These are phyloP conservation scores for Chenopodium quinoa DNA, from an alignment of 148 eudicot species.

Conservation along the genomic window DNA sequence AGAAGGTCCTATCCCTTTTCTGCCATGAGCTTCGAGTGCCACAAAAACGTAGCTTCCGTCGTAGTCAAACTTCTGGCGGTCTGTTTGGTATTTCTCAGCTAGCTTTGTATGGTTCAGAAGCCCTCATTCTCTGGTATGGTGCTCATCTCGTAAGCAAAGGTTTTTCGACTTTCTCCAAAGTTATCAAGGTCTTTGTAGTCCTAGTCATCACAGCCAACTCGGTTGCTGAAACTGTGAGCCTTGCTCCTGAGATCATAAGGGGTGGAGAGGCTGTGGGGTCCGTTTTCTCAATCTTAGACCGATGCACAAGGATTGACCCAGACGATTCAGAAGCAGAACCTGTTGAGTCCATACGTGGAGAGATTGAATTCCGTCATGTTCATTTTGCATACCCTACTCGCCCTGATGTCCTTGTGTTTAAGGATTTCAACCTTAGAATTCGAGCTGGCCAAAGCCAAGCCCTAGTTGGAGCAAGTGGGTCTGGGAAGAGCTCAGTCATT, in stretches of 20 bases:
- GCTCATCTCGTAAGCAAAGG: slow-evolving; percentile 86
- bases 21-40: slow-evolving; percentile 68
- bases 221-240: slow-evolving; percentile 95
- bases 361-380: slow-evolving; percentile 87
- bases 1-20: slow-evolving; percentile 77
- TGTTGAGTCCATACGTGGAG: slow-evolving; percentile 75
- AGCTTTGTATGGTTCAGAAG: slow-evolving; percentile 86
- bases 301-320: slow-evolving; percentile 71
- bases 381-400: slow-evolving; percentile 92
- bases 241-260: slow-evolving; percentile 92
- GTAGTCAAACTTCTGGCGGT: slow-evolving; percentile 71
- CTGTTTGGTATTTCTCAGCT: slow-evolving; percentile 98
- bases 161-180: slow-evolving; percentile 85
- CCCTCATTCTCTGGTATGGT: slow-evolving; percentile 95
- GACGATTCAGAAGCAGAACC: slow-evolving; percentile 86
- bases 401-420: slow-evolving; percentile 75
- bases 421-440: slow-evolving; percentile 82
- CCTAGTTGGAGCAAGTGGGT: slow-evolving; percentile 94
- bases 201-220: slow-evolving; percentile 95
- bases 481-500: slow-evolving; percentile 90
- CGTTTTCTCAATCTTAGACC: slow-evolving; percentile 77
- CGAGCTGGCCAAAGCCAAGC: slow-evolving; percentile 98
- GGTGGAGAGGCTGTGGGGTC: slow-evolving; percentile 98
- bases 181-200: slow-evolving; percentile 90
- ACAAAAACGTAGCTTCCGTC: slow-evolving; percentile 64